phyloP scores from a whole-genome alignment of 768 basidiomycete genomes.

The Serpula lacrymans region DNA sequence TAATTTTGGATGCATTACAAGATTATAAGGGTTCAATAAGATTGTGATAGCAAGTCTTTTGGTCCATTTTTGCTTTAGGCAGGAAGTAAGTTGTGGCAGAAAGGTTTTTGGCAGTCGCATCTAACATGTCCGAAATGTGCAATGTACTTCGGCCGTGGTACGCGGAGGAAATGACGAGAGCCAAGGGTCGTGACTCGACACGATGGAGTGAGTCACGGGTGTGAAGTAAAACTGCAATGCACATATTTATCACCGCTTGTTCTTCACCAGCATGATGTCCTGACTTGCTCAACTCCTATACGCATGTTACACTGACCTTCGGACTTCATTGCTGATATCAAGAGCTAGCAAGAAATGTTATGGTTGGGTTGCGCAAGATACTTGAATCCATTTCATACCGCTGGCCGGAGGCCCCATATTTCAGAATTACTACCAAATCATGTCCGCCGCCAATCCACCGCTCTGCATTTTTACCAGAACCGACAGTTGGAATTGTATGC shows the following conservation, averaged over 20 bases:
- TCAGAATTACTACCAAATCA: conserved; percentile 15
- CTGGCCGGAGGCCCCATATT: background rate
- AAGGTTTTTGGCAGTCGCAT: too few species aligned
- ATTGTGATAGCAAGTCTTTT: too few species aligned
- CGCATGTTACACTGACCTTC: background rate
- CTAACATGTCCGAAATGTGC: too few species aligned
- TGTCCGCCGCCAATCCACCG: conserved; percentile 32
- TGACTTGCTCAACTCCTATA: conserved; percentile 4
- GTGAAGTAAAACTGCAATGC: too few species aligned
- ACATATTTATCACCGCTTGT: background rate
- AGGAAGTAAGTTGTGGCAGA: too few species aligned
- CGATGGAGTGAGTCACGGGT: too few species aligned
- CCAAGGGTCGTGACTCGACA: too few species aligned
- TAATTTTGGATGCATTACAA: too few species aligned
- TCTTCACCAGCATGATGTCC: background rate
- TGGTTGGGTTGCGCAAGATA: conserved; percentile 14
- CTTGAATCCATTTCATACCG: background rate
- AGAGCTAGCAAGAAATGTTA: conserved; percentile 27
- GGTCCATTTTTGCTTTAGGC: too few species aligned
- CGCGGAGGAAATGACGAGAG: too few species aligned
- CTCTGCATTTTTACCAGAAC: conserved; percentile 77
- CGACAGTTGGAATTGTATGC: conserved; percentile 80
- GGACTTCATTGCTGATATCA: conserved; percentile 4
- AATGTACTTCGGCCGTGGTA: too few species aligned
- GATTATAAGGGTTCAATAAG: too few species aligned